phyloP scores from a whole-genome alignment of 2,329 filamentous ascomycete species.

The Alternaria incomplexa region DNA sequence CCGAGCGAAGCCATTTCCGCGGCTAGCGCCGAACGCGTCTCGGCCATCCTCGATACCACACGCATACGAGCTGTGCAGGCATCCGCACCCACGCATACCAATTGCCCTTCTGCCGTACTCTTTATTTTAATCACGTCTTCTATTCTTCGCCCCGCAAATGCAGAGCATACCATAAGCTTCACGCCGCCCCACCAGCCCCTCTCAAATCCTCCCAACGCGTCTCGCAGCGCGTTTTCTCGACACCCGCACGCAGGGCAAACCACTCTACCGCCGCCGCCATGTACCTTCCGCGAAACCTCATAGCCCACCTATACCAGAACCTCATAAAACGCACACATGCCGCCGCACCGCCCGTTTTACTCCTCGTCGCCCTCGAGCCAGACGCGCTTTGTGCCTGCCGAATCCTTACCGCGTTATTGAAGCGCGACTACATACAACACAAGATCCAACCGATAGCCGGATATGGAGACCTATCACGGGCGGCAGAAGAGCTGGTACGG shows the following conservation, averaged over 20 bases:
- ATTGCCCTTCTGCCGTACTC: constrained; percentile 24
- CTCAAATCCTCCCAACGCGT: constrained; percentile 35
- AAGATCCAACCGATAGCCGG: constrained; percentile 95
- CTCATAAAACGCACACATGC: constrained; percentile 86
- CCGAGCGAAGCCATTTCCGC: constrained; percentile 16
- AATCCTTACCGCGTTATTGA: constrained; percentile 90
- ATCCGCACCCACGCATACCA: constrained; percentile 28
- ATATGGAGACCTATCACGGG: constrained; percentile 84
- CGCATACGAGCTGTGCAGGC: constrained; percentile 29
- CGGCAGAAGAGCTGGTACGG: constrained; percentile 77
- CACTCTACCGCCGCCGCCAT: constrained; percentile 57
- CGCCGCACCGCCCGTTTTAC: constrained; percentile 86
- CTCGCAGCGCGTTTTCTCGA: constrained; percentile 24
- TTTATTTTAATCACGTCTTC: constrained; percentile 16
- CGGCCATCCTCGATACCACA: constrained; percentile 16
- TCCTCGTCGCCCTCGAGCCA: constrained; percentile 91
- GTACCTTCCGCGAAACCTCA: constrained; percentile 91
- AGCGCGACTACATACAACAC: constrained; percentile 96
- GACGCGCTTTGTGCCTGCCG: constrained; percentile 95
- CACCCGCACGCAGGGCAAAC: constrained; percentile 22
- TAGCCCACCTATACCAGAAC: constrained; percentile 90
- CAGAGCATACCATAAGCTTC: constrained; percentile 27
- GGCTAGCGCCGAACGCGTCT: constrained; percentile 33
- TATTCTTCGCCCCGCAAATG: constrained; percentile 23
- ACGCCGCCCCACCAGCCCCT: constrained; percentile 14